Conservation (phyloP, 1,284 basidiomycete species). For the Butyriboletus appendiculatus region DNA sequence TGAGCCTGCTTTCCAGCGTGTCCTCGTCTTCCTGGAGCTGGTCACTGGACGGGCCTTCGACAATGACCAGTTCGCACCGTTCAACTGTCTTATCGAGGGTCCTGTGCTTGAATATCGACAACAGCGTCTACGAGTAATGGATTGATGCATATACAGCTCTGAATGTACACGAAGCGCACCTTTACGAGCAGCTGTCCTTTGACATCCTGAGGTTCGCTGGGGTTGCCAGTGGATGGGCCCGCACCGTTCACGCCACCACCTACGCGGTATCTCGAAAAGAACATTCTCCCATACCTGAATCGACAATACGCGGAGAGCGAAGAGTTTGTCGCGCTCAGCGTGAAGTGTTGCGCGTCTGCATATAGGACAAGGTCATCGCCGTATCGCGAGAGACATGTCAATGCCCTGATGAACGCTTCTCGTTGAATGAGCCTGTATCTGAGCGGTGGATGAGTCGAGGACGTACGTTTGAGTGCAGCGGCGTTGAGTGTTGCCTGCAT, state of each 20-base stretch:
- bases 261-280: slow-evolving; percentile 68
- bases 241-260: slow-evolving; percentile 26
- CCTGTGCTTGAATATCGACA: slow-evolving; percentile 71
- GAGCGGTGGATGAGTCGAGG: slow-evolving; percentile 1
- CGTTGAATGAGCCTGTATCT: slow-evolving; percentile 19
- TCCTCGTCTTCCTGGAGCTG: slow-evolving; percentile 55
- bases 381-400: slow-evolving; percentile 75
- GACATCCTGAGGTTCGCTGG: slow-evolving; percentile 39
- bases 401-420: slow-evolving; percentile 68
- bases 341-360: slow-evolving; percentile 57
- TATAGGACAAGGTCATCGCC: slow-evolving; percentile 75
- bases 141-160: slow-evolving; percentile 2
- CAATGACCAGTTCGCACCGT: slow-evolving; percentile 68
- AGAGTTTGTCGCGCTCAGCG: slow-evolving; percentile 72
- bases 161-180: slow-evolving; percentile 39
- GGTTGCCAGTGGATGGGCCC: slow-evolving; percentile 17
- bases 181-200: slow-evolving; percentile 69
- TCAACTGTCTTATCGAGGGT: slow-evolving; percentile 75
- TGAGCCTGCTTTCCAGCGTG: slow-evolving; percentile 66
- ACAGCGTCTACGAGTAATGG: slow-evolving; percentile 49
- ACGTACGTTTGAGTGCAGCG: slow-evolving; percentile 49
- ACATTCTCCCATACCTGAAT: slow-evolving; percentile 67
- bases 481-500: slow-evolving; percentile 51
- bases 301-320: slow-evolving; percentile 79
- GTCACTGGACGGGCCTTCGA: slow-evolving; percentile 47